These are phyloP conservation scores for Myrmaecium sp. DNA, from an alignment of 2,329 filamentous ascomycete genomes.

Conservation along the genomic window DNA sequence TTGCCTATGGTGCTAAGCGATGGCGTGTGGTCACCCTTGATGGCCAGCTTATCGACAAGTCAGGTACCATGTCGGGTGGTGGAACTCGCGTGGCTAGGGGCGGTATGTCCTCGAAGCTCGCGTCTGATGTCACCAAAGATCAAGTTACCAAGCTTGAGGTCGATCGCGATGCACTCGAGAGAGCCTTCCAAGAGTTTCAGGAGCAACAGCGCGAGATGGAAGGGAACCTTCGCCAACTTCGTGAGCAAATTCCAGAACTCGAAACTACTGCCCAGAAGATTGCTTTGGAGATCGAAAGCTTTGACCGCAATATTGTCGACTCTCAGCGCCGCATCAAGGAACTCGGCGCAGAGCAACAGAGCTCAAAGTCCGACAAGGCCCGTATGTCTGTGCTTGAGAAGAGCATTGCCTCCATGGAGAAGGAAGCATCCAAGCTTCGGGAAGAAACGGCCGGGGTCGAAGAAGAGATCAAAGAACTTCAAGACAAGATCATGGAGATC, in stretches of 20 bases:
- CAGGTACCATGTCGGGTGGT: conserved; percentile 96
- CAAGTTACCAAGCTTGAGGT: conserved; percentile 75
- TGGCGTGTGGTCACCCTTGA: conserved; percentile 95
- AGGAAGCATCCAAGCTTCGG: conserved; percentile 64
- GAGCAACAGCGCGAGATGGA: conserved; percentile 72
- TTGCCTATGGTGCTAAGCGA: conserved; percentile 81
- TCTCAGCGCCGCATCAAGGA: conserved; percentile 74
- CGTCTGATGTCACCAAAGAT: conserved; percentile 73
- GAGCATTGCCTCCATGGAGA: conserved; percentile 56
- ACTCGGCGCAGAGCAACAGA: conserved; percentile 62
- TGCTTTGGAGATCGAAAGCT: conserved; percentile 71
- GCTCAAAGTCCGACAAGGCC: conserved; percentile 62
- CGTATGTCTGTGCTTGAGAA: conserved; percentile 59
- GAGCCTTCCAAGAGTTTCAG: conserved; percentile 69
- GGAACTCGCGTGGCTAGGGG: conserved; percentile 80
- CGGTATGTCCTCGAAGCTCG: conserved; percentile 90
- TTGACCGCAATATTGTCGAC: conserved; percentile 65
- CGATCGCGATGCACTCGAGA: conserved; percentile 71
- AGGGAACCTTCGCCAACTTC: conserved; percentile 50
- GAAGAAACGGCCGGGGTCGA: conserved; percentile 80
- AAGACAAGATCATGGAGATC: conserved; percentile 97
- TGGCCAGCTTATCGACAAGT: conserved; percentile 92
- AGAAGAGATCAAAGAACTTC: conserved; percentile 77
- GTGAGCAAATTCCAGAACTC: conserved; percentile 62
- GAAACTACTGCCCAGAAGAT: conserved; percentile 90